Conservation (phyloP, 768 basidiomycete species). For the Mrakia frigida region DNA sequence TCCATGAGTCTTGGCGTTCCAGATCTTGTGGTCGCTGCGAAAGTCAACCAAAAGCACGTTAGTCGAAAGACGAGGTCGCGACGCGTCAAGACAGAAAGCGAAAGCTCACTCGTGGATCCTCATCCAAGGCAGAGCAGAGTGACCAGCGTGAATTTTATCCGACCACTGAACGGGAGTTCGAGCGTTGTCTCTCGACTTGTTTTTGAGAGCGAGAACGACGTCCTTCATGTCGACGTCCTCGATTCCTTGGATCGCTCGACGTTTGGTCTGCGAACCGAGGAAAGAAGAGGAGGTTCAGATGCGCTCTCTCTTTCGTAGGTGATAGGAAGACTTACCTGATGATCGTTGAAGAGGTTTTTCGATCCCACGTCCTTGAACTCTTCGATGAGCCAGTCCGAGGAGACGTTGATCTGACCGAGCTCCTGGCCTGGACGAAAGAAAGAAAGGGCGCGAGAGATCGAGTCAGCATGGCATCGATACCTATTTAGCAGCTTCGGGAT, state of each 20-base stretch:
- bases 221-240: conserved; percentile 57
- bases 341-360: conserved; percentile 58
- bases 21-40: conserved; percentile 55
- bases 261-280: not conserved
- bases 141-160: conserved; percentile 54
- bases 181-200: conserved; percentile 59
- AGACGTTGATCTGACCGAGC: conserved; percentile 55
- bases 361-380: conserved; percentile 68
- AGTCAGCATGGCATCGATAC: not conserved
- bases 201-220: conserved; percentile 40
- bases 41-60: not conserved
- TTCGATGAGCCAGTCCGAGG: conserved; percentile 57
- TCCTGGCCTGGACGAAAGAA: conserved; percentile 49
- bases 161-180: conserved; percentile 72
- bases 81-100: not conserved
- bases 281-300: conserved; percentile 41
- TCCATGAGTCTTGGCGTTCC: conserved; percentile 49
- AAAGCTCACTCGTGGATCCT: conserved; percentile 54
- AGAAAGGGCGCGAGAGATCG: not conserved
- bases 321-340: conserved; percentile 47
- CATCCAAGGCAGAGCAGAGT: conserved; percentile 70
- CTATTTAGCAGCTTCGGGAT: not conserved
- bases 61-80: not conserved
- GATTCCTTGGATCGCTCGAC: conserved; percentile 31
- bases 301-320: no score